Evolutionary conservation across 1,284 basidiomycete species (phyloP), one percentile per base, ranked within the genome.

Genomic region (Cystobasidium sp.): DNA sequence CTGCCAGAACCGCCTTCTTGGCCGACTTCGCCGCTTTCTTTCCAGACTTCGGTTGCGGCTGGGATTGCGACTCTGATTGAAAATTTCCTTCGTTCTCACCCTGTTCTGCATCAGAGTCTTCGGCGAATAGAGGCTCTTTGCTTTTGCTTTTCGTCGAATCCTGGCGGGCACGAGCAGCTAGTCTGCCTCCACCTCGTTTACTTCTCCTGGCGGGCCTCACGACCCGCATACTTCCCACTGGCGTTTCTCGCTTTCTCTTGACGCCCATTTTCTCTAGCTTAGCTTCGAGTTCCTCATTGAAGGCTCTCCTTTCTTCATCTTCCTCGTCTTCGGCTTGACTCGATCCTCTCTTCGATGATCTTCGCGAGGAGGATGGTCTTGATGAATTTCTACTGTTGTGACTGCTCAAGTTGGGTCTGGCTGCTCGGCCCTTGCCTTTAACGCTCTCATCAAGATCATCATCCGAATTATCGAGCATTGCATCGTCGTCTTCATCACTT

Each of bases 401-500:
- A 46, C 53, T 9, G 41, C 71, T 67, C 20, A n/a, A 3, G n/a
- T 20, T 2, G n/a, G 56, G 58, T 62, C 56, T 39, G 3, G 43
- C 44, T 44, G 52, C 22, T 22, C n/a, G 31, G 12, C 31, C 18
- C 22, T 56, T 59, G 52, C 41, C 41, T 44, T 56, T 56, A 3
- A 47, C 7, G 47, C 22, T 47, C 31, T 20, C 20, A 18, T 20
- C 53, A 12, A 20, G 65, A 1, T 64, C 64, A 4, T 6, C 66
- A 0, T 31, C 18, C 55, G 14, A 22, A 22, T 41, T 66, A 9
- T 66, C 39, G 14, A 16, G 44, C 49, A 52, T n/a, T 0, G 63
- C 76, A 16, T 69, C 74, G 7, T 62, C 71, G 22, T 72, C 75
- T 44, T 69, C 68, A 44, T 74, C 70, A 39, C 75, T 66, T 2